Evolutionary conservation across 345 rosid species (phyloP).

Genomic region (Bruguiera sexangula): DNA sequence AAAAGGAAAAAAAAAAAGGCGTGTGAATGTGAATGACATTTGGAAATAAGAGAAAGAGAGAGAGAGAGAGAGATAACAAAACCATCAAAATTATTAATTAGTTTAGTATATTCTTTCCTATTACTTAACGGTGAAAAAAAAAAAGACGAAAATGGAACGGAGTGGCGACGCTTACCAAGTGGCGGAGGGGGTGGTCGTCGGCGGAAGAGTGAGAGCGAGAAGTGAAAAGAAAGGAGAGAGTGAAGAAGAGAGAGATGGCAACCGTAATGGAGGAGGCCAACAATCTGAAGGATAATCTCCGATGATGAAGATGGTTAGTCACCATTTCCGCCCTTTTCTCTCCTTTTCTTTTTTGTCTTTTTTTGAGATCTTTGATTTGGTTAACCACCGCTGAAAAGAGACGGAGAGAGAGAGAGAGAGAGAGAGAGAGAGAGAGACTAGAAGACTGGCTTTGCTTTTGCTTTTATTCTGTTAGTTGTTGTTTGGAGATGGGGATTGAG

Average conservation of each 20-base stretch:
- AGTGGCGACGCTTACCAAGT: background rate
- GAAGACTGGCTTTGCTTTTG: constrained; percentile 18
- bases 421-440: constrained; percentile 35
- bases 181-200: constrained; percentile 26
- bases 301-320: too few species aligned
- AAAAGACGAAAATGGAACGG: too few species aligned
- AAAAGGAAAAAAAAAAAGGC: background rate
- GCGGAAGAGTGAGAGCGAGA: constrained; percentile 39
- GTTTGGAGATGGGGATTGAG: too few species aligned
- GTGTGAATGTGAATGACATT: background rate
- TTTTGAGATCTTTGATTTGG: too few species aligned
- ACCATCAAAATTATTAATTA: too few species aligned
- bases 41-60: too few species aligned
- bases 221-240: constrained; percentile 49
- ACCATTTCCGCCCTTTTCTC: too few species aligned
- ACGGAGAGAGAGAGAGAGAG: constrained; percentile 39
- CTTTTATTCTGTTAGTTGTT: background rate
- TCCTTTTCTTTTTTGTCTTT: too few species aligned
- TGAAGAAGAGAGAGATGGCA: constrained; percentile 46
- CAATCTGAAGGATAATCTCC: constrained; percentile 30
- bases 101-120: too few species aligned
- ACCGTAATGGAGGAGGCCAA: constrained; percentile 41
- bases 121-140: too few species aligned
- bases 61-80: constrained; percentile 31
- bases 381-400: too few species aligned